Base-by-base conservation (phyloP, 2,329 filamentous ascomycete species). In the Gaeumannomyces tritici region DNA sequence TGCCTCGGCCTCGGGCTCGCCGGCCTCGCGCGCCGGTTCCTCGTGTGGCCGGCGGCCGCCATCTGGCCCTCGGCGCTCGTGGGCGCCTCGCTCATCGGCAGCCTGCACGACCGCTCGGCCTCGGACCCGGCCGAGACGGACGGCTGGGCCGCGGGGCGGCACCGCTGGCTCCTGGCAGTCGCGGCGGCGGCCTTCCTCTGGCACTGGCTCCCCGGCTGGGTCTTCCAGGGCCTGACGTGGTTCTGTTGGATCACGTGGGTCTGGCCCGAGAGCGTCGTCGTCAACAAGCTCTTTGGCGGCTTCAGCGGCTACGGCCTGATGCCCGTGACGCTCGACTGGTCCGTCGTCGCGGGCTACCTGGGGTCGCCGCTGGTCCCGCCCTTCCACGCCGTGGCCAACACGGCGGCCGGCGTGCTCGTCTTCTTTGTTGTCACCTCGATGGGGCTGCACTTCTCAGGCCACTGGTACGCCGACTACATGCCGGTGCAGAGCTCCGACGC, bases 141-240 rank as follows among this genome's bases (percentile, higher is more conserved):
- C 67, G 86, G 87, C 56, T 89, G 87, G 87, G 78, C 69, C 42
- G 79, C 89, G 59, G 80, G 83, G n/a, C 81, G 85, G 61, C 88
- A 87, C 71, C 79, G 78, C 65, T 83, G 83, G 71, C 89, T 89
- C 74, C 69, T 87, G 62, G 80, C 81, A 66, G 76, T 86, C 47
- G 82, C 83, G 66, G 69, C 73, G 29, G 80, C 73, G 24, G 79
- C 77, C 3, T 84, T 84, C 66, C 67, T 76, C 33, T 84, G 81
- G 80, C 82, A 83, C 69, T 83, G 78, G 76, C 76, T 83, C 66
- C 82, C 82, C 0, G 81, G 81, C 15, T 83, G 79, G 64, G 76
- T 86, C 47, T 83, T 81, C 62, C 80, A 83, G 66, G 76, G 75
- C 0, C 70, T 79, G 26, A 74, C 72, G 62, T 76, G 74, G 69